Evolutionary conservation across 2,329 filamentous ascomycete genomes (phyloP).

Genomic region (Zalaria sp.): DNA sequence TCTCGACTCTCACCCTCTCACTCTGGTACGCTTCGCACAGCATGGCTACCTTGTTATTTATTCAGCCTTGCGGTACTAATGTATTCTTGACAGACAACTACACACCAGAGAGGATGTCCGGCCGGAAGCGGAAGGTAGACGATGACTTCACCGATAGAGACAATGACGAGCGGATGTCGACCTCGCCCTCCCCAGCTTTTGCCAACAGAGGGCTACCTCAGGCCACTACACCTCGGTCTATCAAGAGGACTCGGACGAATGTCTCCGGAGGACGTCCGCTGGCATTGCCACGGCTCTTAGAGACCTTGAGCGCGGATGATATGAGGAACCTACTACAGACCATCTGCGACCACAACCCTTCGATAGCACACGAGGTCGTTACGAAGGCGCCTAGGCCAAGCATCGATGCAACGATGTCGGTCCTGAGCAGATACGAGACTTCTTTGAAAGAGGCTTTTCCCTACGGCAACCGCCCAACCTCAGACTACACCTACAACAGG

Average conservation of each 20-base stretch:
- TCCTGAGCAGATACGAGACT: conserved; percentile 70
- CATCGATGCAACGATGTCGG: conserved; percentile 62
- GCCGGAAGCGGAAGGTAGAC: conserved; percentile 71
- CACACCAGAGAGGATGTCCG: conserved; percentile 28
- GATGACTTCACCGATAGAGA: conserved; percentile 24
- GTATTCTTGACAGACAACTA: conserved; percentile 22
- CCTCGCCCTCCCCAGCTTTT: conserved; percentile 74
- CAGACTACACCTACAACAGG: conserved; percentile 90
- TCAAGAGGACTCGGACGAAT: conserved; percentile 54
- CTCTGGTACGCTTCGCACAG: conserved; percentile 34
- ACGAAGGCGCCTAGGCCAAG: conserved; percentile 76
- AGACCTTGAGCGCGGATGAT: conserved; percentile 78
- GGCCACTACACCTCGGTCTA: conserved; percentile 45
- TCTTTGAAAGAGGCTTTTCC: conserved; percentile 69
- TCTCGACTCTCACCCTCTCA: conserved; percentile 45
- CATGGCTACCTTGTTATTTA: conserved; percentile 5
- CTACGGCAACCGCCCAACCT: conserved; percentile 66
- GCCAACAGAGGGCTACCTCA: conserved; percentile 48
- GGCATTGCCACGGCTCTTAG: conserved; percentile 64
- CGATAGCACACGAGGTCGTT: conserved; percentile 73
- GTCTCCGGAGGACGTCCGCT: conserved; percentile 48
- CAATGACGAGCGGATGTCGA: conserved; percentile 72
- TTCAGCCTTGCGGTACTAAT: conserved; percentile 5
- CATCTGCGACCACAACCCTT: conserved; percentile 79
- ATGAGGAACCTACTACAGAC: conserved; percentile 76